Evolutionary conservation across 1,139 yeast species (phyloP).

Genomic region (Sugiyamaella castrensis): DNA sequence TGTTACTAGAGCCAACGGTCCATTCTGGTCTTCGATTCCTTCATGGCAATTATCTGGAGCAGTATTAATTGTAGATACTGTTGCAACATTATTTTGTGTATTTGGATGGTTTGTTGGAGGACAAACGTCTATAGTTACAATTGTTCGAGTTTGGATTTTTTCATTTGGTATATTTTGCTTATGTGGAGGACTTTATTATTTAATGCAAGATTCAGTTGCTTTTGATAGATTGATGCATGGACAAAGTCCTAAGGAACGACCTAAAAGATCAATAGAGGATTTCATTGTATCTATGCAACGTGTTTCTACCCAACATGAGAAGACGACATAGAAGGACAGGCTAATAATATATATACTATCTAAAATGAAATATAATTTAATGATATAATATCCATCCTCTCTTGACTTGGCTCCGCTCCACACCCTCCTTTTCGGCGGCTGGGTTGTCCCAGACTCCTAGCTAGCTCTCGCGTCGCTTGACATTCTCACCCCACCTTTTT

Average conservation of each 20-base stretch:
- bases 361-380: too few species aligned
- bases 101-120: slow-evolving; percentile 73
- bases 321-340: slow-evolving; percentile 36
- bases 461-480: too few species aligned
- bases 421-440: too few species aligned
- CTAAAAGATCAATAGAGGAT: slow-evolving; percentile 87
- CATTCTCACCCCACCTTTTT: too few species aligned
- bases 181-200: slow-evolving; percentile 67
- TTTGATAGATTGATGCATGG: slow-evolving; percentile 96
- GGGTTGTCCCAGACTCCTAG: too few species aligned
- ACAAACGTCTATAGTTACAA: slow-evolving; percentile 66
- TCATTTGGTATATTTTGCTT: slow-evolving; percentile 70
- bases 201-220: slow-evolving; percentile 74
- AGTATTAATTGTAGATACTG: slow-evolving; percentile 62
- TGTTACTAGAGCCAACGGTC: slow-evolving; percentile 77
- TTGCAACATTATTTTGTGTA: slow-evolving; percentile 67
- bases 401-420: too few species aligned
- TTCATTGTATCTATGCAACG: slow-evolving; percentile 96
- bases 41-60: slow-evolving; percentile 75
- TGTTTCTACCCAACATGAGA: slow-evolving; percentile 97
- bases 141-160: slow-evolving; percentile 65
- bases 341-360: too few species aligned
- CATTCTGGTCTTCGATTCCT: slow-evolving; percentile 69
- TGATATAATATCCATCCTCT: too few species aligned
- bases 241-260: slow-evolving; percentile 63